Evolutionary conservation across 805 yeast species (phyloP).

Genomic region (Ogataea naganishii): DNA sequence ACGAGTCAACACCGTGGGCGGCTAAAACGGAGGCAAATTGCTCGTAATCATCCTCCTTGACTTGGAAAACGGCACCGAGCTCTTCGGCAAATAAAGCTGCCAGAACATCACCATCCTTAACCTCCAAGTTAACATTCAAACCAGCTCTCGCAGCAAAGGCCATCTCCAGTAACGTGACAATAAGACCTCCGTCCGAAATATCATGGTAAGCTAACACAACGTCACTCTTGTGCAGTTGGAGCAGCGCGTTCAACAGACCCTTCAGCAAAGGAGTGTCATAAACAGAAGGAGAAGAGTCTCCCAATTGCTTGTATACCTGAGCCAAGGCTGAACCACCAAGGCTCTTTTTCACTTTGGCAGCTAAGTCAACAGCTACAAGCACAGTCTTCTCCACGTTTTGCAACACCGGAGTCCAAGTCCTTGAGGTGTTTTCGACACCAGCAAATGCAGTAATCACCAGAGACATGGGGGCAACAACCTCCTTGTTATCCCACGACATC

Average conservation of each 20-base stretch:
- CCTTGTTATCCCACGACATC: constrained; percentile 92
- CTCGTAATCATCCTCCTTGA: constrained; percentile 42
- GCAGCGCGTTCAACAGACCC: constrained; percentile 59
- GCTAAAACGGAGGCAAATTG: constrained; percentile 47
- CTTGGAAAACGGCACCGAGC: constrained; percentile 93
- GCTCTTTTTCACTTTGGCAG: constrained; percentile 41
- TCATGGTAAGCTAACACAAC: constrained; percentile 88
- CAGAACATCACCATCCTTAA: constrained; percentile 31
- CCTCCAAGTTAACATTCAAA: constrained; percentile 41
- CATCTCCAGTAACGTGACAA: constrained; percentile 85
- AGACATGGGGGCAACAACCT: constrained; percentile 93
- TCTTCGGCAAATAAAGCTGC: constrained; percentile 81
- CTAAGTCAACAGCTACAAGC: constrained; percentile 75
- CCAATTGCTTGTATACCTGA: constrained; percentile 86
- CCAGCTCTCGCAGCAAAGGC: constrained; percentile 95
- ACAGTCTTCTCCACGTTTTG: constrained; percentile 46
- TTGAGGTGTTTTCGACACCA: constrained; percentile 74
- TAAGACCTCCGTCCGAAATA: constrained; percentile 92
- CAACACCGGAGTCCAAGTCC: constrained; percentile 93
- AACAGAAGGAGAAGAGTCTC: constrained; percentile 76
- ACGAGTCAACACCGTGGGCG: constrained; percentile 47
- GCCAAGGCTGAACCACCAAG: constrained; percentile 94
- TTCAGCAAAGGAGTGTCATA: constrained; percentile 57
- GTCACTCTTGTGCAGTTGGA: constrained; percentile 58
- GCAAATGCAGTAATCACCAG: constrained; percentile 87